Evolutionary conservation across 2,329 filamentous ascomycete species (phyloP).

Genomic region (Fusarium falciforme): DNA sequence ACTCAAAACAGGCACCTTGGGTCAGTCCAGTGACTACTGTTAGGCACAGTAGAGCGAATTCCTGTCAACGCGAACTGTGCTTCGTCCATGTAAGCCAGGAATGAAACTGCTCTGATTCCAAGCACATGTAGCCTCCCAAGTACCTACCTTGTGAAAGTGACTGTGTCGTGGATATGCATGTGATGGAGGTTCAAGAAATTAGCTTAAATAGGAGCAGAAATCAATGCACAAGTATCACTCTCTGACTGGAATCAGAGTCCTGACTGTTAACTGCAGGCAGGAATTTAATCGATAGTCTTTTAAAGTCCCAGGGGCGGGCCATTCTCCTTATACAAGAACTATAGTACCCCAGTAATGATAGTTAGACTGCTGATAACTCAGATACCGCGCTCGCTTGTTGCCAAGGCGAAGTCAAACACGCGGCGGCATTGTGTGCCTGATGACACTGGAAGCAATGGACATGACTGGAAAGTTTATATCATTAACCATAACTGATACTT

Average conservation of each 20-base stretch:
- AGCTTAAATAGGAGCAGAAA: neutral
- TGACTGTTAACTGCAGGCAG: neutral
- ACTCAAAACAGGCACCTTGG: neutral
- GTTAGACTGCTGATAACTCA: neutral
- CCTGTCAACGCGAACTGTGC: neutral
- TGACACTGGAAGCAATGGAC: neutral
- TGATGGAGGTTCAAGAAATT: neutral
- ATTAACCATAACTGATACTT: too few relatives aligned
- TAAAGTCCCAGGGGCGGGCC: neutral
- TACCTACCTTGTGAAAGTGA: neutral
- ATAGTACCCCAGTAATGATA: neutral
- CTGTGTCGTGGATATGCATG: neutral
- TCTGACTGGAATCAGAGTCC: neutral
- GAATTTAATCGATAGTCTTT: neutral
- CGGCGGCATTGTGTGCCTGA: neutral
- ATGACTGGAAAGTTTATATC: neutral
- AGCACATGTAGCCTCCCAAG: neutral
- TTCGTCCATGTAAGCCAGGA: neutral
- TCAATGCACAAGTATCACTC: neutral
- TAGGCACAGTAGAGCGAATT: neutral
- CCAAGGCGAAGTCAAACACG: neutral
- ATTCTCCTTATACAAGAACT: neutral
- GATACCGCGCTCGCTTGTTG: neutral
- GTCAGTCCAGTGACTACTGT: neutral
- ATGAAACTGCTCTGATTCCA: neutral